phyloP scores from a whole-genome alignment of 805 yeast genomes.

The Brettanomyces nanus region DNA sequence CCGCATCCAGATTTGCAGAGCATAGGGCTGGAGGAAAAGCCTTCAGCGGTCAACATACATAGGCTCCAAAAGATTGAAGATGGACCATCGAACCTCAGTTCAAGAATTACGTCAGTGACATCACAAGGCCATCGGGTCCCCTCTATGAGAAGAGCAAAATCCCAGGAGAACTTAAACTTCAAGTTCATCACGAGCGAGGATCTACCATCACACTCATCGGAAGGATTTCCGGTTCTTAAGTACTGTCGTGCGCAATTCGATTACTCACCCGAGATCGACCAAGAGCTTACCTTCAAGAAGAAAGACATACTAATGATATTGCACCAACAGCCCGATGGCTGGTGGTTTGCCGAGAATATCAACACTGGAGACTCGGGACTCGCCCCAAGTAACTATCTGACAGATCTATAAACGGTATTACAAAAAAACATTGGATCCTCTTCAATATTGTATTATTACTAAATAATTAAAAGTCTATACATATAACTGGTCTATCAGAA shows the following conservation, averaged over 20 bases:
- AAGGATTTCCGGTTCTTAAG: slow-evolving; percentile 45
- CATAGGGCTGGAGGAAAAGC: background rate
- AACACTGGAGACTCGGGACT: slow-evolving; percentile 41
- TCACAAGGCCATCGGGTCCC: slow-evolving; percentile 7
- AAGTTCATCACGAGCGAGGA: slow-evolving; percentile 18
- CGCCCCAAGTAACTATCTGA: slow-evolving; percentile 55
- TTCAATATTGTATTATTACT: no score
- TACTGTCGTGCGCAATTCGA: slow-evolving; percentile 50
- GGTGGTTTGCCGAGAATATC: slow-evolving; percentile 65
- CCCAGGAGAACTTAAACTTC: slow-evolving; percentile 19
- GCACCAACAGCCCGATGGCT: slow-evolving; percentile 58
- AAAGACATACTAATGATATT: slow-evolving; percentile 47
- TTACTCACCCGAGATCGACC: slow-evolving; percentile 52
- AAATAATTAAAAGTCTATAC: no score
- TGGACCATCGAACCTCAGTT: background rate
- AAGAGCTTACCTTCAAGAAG: slow-evolving; percentile 51
- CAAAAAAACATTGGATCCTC: no score
- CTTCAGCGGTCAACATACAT: slow-evolving; percentile 1
- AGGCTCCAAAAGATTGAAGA: background rate
- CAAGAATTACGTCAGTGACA: background rate
- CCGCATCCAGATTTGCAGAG: background rate
- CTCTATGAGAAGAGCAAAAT: slow-evolving; percentile 22
- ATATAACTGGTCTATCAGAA: no score
- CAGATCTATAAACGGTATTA: slow-evolving; percentile 23
- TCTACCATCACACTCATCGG: slow-evolving; percentile 40